phyloP scores from a whole-genome alignment of 2,329 filamentous ascomycete species.

The Exophiala sp. region DNA sequence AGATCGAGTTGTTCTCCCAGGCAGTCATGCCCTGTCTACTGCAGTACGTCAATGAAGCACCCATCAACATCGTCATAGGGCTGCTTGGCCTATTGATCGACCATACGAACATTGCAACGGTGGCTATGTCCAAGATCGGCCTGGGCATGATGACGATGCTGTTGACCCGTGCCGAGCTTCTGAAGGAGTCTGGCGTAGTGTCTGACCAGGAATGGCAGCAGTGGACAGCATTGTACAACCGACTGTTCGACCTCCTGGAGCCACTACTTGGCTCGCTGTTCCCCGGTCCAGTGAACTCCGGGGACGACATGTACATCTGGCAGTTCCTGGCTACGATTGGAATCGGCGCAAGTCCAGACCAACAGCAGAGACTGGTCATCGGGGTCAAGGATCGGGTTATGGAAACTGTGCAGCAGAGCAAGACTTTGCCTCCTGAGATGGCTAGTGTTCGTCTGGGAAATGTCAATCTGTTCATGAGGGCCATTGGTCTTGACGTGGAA shows the following conservation, averaged over 20 bases:
- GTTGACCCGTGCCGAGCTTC: conserved; percentile 83
- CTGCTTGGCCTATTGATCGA: conserved; percentile 77
- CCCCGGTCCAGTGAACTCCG: conserved; percentile 80
- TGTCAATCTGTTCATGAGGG: conserved; percentile 97
- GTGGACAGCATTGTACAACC: conserved; percentile 78
- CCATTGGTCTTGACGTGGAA: conserved; percentile 96
- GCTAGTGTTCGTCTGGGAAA: conserved; percentile 76
- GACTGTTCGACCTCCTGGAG: conserved; percentile 81
- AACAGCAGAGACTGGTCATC: conserved; percentile 89
- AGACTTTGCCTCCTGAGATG: conserved; percentile 83
- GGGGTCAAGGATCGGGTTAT: conserved; percentile 97
- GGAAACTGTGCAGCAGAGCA: conserved; percentile 83
- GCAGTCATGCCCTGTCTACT: conserved; percentile 87
- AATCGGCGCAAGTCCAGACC: conserved; percentile 84
- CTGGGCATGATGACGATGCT: conserved; percentile 89
- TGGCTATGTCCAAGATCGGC: conserved; percentile 81
- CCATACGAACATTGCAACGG: conserved; percentile 73
- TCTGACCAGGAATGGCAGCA: conserved; percentile 70
- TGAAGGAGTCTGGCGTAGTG: conserved; percentile 71
- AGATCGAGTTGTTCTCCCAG: conserved; percentile 82
- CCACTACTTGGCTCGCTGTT: conserved; percentile 79
- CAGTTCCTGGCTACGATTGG: conserved; percentile 94
- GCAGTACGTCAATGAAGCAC: conserved; percentile 83
- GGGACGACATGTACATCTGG: conserved; percentile 96
- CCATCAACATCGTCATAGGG: conserved; percentile 83